phyloP scores from a whole-genome alignment of 768 basidiomycete species.

The Hirschioporus abietinus region DNA sequence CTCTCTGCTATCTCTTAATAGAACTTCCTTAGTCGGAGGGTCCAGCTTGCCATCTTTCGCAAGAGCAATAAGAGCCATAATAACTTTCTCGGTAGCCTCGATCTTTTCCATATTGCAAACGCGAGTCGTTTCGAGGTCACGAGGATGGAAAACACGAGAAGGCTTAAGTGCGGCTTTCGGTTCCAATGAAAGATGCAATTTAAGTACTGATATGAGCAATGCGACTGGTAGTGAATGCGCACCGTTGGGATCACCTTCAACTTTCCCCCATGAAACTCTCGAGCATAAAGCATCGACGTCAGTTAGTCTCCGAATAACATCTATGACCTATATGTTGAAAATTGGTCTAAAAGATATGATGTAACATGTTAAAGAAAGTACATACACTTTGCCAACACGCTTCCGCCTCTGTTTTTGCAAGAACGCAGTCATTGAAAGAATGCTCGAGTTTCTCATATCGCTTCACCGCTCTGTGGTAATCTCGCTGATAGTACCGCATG shows the following conservation, averaged over 20 bases:
- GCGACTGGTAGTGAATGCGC: neutral
- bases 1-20: neutral
- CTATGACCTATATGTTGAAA: constrained; percentile 44
- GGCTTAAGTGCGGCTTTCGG: neutral
- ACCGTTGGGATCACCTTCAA: neutral
- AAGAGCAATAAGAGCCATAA: neutral
- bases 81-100: neutral
- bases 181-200: neutral
- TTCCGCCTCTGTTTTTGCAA: constrained; percentile 65
- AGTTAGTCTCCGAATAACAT: constrained; percentile 43
- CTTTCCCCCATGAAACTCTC: neutral
- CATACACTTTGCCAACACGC: constrained; percentile 78
- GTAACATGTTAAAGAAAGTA: constrained; percentile 9
- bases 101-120: neutral
- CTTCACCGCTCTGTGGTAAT: constrained; percentile 58
- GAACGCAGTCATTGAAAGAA: constrained; percentile 61
- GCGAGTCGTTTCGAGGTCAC: neutral
- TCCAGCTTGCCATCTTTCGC: neutral
- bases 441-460: constrained; percentile 62
- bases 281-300: neutral
- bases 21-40: neutral
- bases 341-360: constrained; percentile 3
- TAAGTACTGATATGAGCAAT: neutral
- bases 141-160: neutral
- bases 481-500: constrained; percentile 78